Base-by-base conservation (phyloP, 2,329 filamentous ascomycete genomes). In the Gaeumannomyces sp. region DNA sequence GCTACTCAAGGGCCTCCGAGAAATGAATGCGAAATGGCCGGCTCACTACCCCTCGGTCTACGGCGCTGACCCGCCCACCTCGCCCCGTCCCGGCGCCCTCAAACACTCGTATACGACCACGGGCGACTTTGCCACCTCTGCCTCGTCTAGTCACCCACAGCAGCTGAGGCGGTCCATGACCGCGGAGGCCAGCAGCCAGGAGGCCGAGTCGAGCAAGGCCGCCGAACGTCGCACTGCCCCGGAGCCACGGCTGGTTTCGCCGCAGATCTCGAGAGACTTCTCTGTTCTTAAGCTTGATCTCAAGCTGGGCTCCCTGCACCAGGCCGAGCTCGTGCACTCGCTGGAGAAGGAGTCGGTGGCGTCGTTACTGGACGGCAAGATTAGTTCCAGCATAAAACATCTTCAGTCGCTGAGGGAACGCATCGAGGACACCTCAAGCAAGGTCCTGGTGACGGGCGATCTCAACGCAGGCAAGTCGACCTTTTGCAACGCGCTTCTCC, bases 391-490 rank as follows among this genome's bases (percentile, higher is more conserved):
- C 74, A 90, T 98, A 73, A 92, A 93, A 71, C 95, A 99, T 76
- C 83, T 99, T 1, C 83, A 92, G 65, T 88, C 91, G 0, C 82
- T 99, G 45, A 88, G 93, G 66, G 95, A 98, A 69, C 89, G 95
- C 64, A 99, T 99, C 68, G 95, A 98, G 74, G 95, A 99, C 76
- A 98, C 92, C 0, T 92, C 94, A 5, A 98, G 94, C 78, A 99
- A 99, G 76, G 95, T 99, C 1, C 79, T 99, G 65, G 89, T 99
- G 25, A 99, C 95, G 0, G 95, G 95, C 72, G 95, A 99, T 74
- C 78, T 99, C 64, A 99, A 99, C 73, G 94, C 95, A 11, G 95
- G 95, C 73, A 99, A 99, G 75, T 99, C 95, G 4, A 99, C 95
- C 0, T 99, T 99, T 72, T 99, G 95, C 79, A 99, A 99, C 76